Base-by-base conservation (phyloP, 106 monocot genomes). In the Dendrobium huoshanense region DNA sequence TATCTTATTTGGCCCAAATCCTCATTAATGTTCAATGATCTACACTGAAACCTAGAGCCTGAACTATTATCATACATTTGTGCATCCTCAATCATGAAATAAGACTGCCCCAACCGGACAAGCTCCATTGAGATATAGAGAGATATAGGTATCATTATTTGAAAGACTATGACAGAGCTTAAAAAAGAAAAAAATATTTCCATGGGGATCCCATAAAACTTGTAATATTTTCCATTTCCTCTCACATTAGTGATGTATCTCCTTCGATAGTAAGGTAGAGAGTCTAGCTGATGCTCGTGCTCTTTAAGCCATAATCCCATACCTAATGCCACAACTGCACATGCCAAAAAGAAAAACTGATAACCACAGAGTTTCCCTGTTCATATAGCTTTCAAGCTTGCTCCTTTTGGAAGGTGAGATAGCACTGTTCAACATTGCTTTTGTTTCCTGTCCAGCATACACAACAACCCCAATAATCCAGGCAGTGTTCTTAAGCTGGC, bases 91-190 rank as follows among this genome's bases (percentile, higher is more conserved):
- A 98, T 95, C 98, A 98, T 98, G 47, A 98, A 98, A 83, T 98
- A 98, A 68, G 95, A 95, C 81, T 98, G 98, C 15, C 98, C 98
- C 82, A 98, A 80, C 13, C 98, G 87, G 10, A 98, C 98, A 22
- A 98, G 78, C 79, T 98, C 98, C 98, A 98, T 98, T 41, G 98
- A 91, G 68, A 98, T 98, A 67, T 98, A 98, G 27, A 98, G 83
- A 45, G 98, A 98, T 84, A 98, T 98, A n/a, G 98, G 98, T 78
- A 98, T 98, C 98, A 98, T 98, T 78, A 98, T 98, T 81, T 98
- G 98, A 67, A 98, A 98, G 58, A 98, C 87, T 72, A 98, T 98
- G 55, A 98, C 79, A 45, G 95, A 98, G 77, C 98, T 98, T 75
- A 98, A 85, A 81, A 98, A 98, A 65, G 98, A 89, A 86, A 98